Base-by-base conservation (phyloP, 768 basidiomycete species). In the Mycena metata region DNA sequence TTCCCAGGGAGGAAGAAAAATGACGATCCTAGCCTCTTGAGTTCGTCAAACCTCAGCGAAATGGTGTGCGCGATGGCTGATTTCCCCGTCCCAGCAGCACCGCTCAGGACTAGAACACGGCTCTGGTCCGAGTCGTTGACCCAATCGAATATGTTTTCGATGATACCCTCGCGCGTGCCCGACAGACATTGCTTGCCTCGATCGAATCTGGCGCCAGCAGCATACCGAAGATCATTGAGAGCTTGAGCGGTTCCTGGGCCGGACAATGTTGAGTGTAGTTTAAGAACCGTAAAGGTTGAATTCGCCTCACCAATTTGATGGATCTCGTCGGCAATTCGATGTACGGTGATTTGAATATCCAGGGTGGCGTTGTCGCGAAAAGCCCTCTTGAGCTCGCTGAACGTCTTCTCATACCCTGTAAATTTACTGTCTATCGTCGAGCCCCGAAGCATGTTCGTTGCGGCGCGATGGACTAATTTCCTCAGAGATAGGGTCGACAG, bases 311-410 rank as follows among this genome's bases (percentile, higher is more conserved):
- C 50, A 5, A 72, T 24, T 5, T 16, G 58, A 2, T 69, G 49
- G 2, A 70, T 19, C 30, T 65, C 45, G 5, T 64, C 68, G 17
- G 64, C 60, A 21, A 74, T 72, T 21, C 69, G 50, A 13, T 63
- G 11, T 7, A 73, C 75, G 36, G 66, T 57, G 39, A 74, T 67
- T 50, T 66, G 69, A 15, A 59, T 74, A 9, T 61, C 41, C 13
- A 74, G 59, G 41, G 68, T 47, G 2, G 68, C 41, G 15, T 39
- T 62, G 24, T n/a, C 17, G 33, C 15, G 70, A 51, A 74, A 74
- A 17, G 57, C 62, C 7, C 15, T 16, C 49, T 70, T 35, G 42
- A 74, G 62, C 4, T 72, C 66, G 16, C 43, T 33, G 63, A 69
- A 67, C 55, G 65, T 72, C 19, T 58, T 64, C 51, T 74, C 54